phyloP scores from a whole-genome alignment of 2,329 filamentous ascomycete species.

The Scedosporium apiospermum region DNA sequence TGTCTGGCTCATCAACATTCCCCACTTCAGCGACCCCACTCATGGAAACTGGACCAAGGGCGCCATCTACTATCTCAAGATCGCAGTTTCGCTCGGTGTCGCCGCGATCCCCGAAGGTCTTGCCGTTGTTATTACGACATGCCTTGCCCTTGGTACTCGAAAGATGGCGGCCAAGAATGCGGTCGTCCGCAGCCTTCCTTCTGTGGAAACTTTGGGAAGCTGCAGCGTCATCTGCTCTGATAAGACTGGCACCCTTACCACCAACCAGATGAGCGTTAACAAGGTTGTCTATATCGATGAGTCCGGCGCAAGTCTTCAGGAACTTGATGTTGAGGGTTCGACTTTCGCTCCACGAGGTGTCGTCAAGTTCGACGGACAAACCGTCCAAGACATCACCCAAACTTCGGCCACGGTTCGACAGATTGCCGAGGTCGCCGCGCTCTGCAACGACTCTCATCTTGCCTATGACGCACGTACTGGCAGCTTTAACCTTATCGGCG shows the following conservation, averaged over 20 bases:
- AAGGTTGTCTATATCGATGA: conserved; percentile 79
- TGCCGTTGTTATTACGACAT: conserved; percentile 98
- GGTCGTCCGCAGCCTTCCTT: conserved; percentile 89
- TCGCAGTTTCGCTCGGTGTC: conserved; percentile 94
- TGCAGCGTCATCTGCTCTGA: conserved; percentile 99
- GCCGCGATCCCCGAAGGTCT: conserved; percentile 96
- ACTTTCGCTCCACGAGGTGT: conserved; percentile 80
- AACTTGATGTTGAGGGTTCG: conserved; percentile 83
- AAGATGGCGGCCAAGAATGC: conserved; percentile 99
- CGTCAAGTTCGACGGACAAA: conserved; percentile 59
- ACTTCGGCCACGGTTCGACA: conserved; percentile 70
- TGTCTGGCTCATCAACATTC: conserved; percentile 97
- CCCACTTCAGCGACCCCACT: conserved; percentile 89
- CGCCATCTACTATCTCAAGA: conserved; percentile 99
- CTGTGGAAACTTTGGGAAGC: conserved; percentile 94
- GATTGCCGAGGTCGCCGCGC: conserved; percentile 60
- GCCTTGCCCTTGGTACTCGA: conserved; percentile 85
- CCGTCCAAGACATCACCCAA: conserved; percentile 57
- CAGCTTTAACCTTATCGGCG: conserved; percentile 74
- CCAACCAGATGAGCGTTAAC: conserved; percentile 98
- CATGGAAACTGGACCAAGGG: conserved; percentile 94
- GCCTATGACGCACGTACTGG: conserved; percentile 70
- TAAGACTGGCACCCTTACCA: conserved; percentile 96
- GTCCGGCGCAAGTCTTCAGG: conserved; percentile 64
- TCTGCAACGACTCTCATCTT: conserved; percentile 85